Conservation (phyloP, 139 green algal species). For the Micractinium conductrix region DNA sequence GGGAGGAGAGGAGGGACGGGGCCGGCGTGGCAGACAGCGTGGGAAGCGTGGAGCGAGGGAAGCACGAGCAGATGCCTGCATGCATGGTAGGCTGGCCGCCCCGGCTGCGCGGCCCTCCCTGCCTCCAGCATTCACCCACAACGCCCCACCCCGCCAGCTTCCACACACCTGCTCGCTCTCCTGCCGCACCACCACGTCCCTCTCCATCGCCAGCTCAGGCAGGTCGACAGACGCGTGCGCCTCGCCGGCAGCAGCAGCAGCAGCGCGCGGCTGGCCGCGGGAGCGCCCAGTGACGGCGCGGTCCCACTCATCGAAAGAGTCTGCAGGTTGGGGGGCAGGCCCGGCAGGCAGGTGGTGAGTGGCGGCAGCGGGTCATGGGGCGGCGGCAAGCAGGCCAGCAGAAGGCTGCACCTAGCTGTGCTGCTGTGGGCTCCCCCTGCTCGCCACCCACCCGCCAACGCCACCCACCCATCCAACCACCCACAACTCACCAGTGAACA, state of each 20-base stretch:
- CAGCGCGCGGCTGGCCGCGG: neutral
- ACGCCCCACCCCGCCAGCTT: too few relatives aligned
- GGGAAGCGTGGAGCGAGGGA: too few relatives aligned
- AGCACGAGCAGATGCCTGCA: too few relatives aligned
- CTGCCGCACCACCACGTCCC: neutral
- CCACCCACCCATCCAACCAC: neutral
- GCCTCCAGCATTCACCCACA: too few relatives aligned
- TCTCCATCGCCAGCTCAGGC: neutral
- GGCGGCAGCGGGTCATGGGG: too few relatives aligned
- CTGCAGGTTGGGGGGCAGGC: too few relatives aligned
- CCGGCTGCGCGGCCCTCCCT: too few relatives aligned
- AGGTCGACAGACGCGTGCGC: neutral
- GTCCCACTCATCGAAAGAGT: conserved; percentile 26
- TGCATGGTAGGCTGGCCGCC: too few relatives aligned
- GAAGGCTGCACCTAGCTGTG: too few relatives aligned
- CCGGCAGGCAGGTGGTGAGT: too few relatives aligned
- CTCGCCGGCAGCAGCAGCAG: neutral
- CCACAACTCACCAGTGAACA: conserved; percentile 44
- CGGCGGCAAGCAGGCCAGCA: too few relatives aligned
- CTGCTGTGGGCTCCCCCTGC: neutral
- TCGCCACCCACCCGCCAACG: neutral
- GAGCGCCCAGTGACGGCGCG: neutral
- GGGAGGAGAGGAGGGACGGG: neutral
- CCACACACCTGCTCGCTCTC: conserved; percentile 14
- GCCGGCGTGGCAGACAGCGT: neutral